Base-by-base conservation (phyloP, 192 early-diverging fungal genomes). In the Podila verticillata region DNA sequence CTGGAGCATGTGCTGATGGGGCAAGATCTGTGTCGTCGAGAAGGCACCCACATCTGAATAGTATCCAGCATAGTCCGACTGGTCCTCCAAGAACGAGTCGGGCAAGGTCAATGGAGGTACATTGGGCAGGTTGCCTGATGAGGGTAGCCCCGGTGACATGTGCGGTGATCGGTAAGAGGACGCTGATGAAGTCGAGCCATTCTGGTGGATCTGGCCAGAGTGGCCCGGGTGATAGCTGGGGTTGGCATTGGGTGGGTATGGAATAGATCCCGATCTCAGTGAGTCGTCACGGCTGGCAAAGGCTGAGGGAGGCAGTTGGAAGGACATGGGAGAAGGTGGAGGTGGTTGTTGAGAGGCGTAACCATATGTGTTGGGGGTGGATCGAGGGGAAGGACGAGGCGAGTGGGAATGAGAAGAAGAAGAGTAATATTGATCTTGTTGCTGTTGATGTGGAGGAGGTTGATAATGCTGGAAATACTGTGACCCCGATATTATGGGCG, bases 21-120 rank as follows among this genome's bases (percentile, higher is more conserved):
- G 48, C 36, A 57, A 24, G 34, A 75, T 36, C 32, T 63, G 73
- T 29, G 62, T 62, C 7, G 62, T 70, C 5, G 77, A 72, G 5
- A 80, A 26, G 44, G 71, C 63, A 10, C 77, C 77, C 15, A 80
- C 77, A 61, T 80, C 77, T n/a, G 77, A 80, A 7, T 80, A 80
- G 47, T 80, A 80, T 36, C 65, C 77, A 36, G 77, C 77, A 19
- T 80, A 80, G 59, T 72, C 77, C 0, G 28, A 62, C 60, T 71
- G 77, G 57, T 80, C 77, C 28, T 72, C 77, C 34, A 80, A 39
- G 22, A 80, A 80, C 7, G 69, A 68, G 13, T 72, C 70, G 24
- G 77, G 77, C 34, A 80, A 47, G 1, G 70, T n/a, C 61, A 80
- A 58, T 31, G 77, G 77, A 26, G 75, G 77, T 24, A 80, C n/a